A percentile compares a stretch with the other conserved stretches of the same genome.
Evolutionary conservation across 108 stramenopile species (phyloP).

Genomic region (Asterionellopsis glacialis): DNA sequence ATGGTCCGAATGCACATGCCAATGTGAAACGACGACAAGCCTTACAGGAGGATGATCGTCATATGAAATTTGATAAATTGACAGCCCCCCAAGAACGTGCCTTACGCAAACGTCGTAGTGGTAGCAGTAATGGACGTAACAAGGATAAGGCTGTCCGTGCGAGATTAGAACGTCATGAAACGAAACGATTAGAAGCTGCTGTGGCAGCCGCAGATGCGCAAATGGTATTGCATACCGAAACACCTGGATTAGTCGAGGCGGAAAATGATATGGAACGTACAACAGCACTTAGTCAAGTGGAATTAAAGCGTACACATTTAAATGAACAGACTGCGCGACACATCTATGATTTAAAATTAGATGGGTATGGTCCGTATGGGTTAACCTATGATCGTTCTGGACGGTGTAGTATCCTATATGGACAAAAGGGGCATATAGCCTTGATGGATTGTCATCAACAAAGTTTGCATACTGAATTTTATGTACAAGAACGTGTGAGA

Average conservation of each 20-base stretch:
- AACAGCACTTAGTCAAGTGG: slow-evolving; percentile 47
- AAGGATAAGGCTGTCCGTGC: slow-evolving; percentile 29
- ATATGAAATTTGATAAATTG: slow-evolving; percentile 13
- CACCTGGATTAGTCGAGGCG: slow-evolving; percentile 59
- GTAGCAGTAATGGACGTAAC: too few relatives aligned
- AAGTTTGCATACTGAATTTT: slow-evolving; percentile 61
- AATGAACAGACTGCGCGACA: slow-evolving; percentile 60
- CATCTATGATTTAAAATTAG: slow-evolving; percentile 71
- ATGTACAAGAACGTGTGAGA: slow-evolving; percentile 75
- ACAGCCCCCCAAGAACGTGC: slow-evolving; percentile 41
- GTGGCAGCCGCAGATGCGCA: slow-evolving; percentile 71
- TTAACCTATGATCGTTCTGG: slow-evolving; percentile 81
- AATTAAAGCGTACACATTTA: slow-evolving; percentile 50
- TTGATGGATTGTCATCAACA: slow-evolving; percentile 73
- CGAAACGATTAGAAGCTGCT: slow-evolving; percentile 66
- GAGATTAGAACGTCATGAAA: slow-evolving; percentile 35
- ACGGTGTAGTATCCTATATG: slow-evolving; percentile 49
- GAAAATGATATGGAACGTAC: slow-evolving; percentile 83
- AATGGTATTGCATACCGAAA: slow-evolving; percentile 60
- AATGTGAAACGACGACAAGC: slow-evolving; percentile 3
- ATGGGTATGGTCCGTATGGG: slow-evolving; percentile 53
- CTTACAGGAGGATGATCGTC: slow-evolving; percentile 12
- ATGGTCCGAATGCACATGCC: background rate
- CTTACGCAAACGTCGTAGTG: slow-evolving; percentile 22
- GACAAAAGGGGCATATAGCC: slow-evolving; percentile 72